Base-by-base conservation (phyloP, 2,329 filamentous ascomycete genomes). In the Colletotrichum destructivum region DNA sequence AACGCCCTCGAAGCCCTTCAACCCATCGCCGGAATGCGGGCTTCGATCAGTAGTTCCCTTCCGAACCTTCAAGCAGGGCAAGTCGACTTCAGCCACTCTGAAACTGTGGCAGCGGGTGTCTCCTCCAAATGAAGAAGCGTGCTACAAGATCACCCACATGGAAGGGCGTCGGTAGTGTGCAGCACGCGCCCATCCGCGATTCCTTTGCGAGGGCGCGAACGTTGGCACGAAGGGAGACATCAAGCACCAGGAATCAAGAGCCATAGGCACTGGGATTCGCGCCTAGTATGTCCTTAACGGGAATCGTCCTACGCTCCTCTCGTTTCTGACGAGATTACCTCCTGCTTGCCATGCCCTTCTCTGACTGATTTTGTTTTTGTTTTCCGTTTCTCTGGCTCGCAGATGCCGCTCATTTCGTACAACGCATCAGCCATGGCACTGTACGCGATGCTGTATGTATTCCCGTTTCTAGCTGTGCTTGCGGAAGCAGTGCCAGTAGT, bases 401-500 rank as follows among this genome's bases (percentile, higher is more conserved):
- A 63, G 66, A 60, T 66, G 59, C 64, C 61, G 46, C 55, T 71
- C 66, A n/a, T 71, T 62, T 51, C 49, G 57, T 38, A 23, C 49
- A 62, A 23, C 56, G 31, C 66, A 72, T 75, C 75, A 73, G 75
- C 66, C 71, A 80, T 82, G 82, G 76, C 77, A 68, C 76, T 75
- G 67, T 75, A 78, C 65, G 66, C 76, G 66, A 75, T 75, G 66
- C 66, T 73, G 72, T 62, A 77, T 76, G 70, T 75, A 71, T 63
- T 76, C 71, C 73, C 82, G 57, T 71, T 77, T 46, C 71, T 83
- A 66, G 49, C 78, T 51, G 74, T 74, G 38, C 74, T 82, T 44
- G 79, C 79, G n/a, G 74, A 70, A 47, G 80, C 83, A 63, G 77
- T 80, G 21, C 88, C 88, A 13, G 77, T 80, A 31, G 78, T 86